Evolutionary conservation across 1,139 yeast genomes (phyloP).

Genomic region (Blastobotrys raffinosifermentans): DNA sequence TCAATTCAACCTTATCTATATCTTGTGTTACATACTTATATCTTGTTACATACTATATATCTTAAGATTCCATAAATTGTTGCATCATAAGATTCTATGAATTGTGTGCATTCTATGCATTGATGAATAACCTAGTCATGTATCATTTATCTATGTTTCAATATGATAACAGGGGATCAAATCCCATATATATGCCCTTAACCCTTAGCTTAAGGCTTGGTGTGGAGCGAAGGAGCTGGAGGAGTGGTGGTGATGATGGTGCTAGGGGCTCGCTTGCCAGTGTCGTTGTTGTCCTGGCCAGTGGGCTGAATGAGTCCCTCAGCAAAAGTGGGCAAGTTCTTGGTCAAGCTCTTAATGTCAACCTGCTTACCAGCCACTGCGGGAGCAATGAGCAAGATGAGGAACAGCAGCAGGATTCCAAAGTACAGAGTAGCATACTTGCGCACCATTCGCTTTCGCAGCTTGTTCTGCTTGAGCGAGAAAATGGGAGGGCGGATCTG

Average conservation of each 20-base stretch:
- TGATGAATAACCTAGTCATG: too few relatives aligned
- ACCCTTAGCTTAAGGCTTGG: conserved; percentile 22
- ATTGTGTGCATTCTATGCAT: too few relatives aligned
- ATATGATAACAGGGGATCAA: too few relatives aligned
- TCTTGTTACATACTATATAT: too few relatives aligned
- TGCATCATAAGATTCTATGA: conserved; percentile 3
- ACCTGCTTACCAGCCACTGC: conserved; percentile 48
- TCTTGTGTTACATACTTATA: too few relatives aligned
- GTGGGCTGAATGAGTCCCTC: conserved; percentile 87
- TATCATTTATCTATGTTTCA: too few relatives aligned
- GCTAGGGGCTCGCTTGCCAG: conserved; percentile 37
- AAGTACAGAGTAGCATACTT: conserved; percentile 86
- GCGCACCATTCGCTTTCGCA: conserved; percentile 98
- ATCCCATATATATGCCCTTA: too few relatives aligned
- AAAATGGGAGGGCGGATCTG: conserved; percentile 99
- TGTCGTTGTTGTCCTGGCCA: conserved; percentile 73
- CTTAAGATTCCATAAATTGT: not conserved
- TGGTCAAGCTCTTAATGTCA: conserved; percentile 18
- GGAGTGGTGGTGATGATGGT: conserved; percentile 31
- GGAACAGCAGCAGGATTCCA: conserved; percentile 59
- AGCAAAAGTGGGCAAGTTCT: conserved; percentile 39
- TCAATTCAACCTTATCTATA: too few relatives aligned
- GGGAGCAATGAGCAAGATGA: conserved; percentile 82
- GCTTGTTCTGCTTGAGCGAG: conserved; percentile 92
- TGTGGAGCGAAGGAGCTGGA: conserved; percentile 22